Conservation (phyloP, 305 asterid species). For the Plantago coronopus region DNA sequence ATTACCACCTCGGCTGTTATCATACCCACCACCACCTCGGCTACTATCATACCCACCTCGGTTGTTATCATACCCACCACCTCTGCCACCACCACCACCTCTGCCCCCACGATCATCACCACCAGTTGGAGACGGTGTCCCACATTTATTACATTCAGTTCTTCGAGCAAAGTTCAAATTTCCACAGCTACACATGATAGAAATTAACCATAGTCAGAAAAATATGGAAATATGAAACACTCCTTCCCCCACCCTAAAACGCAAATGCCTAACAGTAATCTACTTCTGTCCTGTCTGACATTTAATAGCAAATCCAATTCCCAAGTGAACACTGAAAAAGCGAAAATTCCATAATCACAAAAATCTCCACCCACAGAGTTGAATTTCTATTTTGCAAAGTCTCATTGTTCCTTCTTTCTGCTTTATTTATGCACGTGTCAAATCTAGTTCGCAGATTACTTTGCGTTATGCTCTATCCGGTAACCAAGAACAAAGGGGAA, state of each 20-base stretch:
- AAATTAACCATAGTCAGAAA: slow-evolving; percentile 36
- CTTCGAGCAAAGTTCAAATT: slow-evolving; percentile 97
- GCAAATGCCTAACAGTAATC: too few relatives aligned
- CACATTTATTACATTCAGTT: slow-evolving; percentile 96
- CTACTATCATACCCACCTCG: slow-evolving; percentile 51
- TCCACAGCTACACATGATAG: slow-evolving; percentile 82
- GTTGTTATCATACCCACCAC: slow-evolving; percentile 45
- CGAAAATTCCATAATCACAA: too few relatives aligned
- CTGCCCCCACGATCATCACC: slow-evolving; percentile 75
- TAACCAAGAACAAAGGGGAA: too few relatives aligned
- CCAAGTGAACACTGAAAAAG: too few relatives aligned
- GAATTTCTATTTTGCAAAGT: too few relatives aligned
- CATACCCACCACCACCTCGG: slow-evolving; percentile 56
- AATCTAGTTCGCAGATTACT: too few relatives aligned
- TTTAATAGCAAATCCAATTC: too few relatives aligned
- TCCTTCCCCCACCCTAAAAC: slow-evolving; percentile 4
- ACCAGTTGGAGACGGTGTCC: slow-evolving; percentile 83
- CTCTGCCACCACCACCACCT: slow-evolving; percentile 41
- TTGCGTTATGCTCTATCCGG: too few relatives aligned
- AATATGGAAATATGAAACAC: slow-evolving; percentile 23
- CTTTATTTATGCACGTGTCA: too few relatives aligned
- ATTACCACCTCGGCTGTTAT: slow-evolving; percentile 62
- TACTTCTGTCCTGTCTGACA: too few relatives aligned
- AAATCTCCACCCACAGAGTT: too few relatives aligned
- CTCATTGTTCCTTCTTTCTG: too few relatives aligned